Evolutionary conservation across 176 grass and related monocot species (phyloP).

Genomic region (Eleusine coracana): DNA sequence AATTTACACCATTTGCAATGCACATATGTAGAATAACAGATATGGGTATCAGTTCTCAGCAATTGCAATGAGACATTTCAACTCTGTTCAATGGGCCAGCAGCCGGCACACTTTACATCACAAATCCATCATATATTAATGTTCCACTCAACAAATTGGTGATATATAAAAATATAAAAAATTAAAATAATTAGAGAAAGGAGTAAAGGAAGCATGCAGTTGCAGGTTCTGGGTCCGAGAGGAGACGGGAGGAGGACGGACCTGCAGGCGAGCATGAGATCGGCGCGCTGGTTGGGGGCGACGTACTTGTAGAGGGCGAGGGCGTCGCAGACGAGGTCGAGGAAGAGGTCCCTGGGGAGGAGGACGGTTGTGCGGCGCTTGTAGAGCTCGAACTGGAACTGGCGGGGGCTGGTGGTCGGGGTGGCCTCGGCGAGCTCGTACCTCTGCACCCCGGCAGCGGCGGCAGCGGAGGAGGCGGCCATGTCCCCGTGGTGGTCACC

Average conservation of each 20-base stretch:
- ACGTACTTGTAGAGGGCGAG: slow-evolving; percentile 89
- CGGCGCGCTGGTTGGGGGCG: slow-evolving; percentile 74
- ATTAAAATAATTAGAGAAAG: background rate
- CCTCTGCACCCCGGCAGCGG: slow-evolving; percentile 32
- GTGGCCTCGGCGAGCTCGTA: slow-evolving; percentile 46
- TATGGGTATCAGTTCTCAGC: background rate
- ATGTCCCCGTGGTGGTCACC: slow-evolving; percentile 37
- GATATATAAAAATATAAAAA: background rate
- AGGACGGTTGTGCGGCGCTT: slow-evolving; percentile 76
- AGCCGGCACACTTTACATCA: background rate
- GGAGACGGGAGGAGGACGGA: background rate
- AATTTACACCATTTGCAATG: background rate
- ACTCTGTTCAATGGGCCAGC: background rate
- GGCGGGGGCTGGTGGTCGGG: slow-evolving; percentile 46
- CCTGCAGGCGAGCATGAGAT: slow-evolving; percentile 81
- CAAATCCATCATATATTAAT: background rate
- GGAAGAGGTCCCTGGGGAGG: slow-evolving; percentile 66
- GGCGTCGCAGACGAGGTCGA: slow-evolving; percentile 66
- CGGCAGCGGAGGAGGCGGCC: background rate
- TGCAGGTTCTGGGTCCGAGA: background rate
- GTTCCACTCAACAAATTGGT: background rate
- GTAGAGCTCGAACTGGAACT: slow-evolving; percentile 87
- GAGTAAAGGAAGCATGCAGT: background rate
- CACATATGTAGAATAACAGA: background rate
- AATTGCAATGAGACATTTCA: slow-evolving; percentile 20